Evolutionary conservation across 306 rosid genomes (phyloP).

Genomic region (Medicago truncatula): MtrunA17r5.0-ANR NC_053048.1:45624501-45625000

Average conservation of each 20-base stretch:
- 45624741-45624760: too few species aligned
- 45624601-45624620: constrained; percentile 67
- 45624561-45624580: constrained; percentile 60
- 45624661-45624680: too few species aligned
- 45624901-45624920: not conserved
- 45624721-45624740: too few species aligned
- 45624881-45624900: not conserved
- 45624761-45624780: too few species aligned
- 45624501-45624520: constrained; percentile 40
- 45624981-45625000: constrained; percentile 69
- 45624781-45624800: too few species aligned
- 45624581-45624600: constrained; percentile 48
- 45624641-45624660: not conserved
- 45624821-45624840: too few species aligned
- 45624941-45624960: constrained; percentile 45
- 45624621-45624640: constrained; percentile 11
- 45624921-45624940: not conserved
- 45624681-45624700: not conserved
- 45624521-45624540: constrained; percentile 53
- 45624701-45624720: too few species aligned
- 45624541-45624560: constrained; percentile 65
- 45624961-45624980: constrained; percentile 44
- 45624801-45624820: too few species aligned
- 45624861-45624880: not conserved
- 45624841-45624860: not conserved